A percentile compares a stretch with the other conserved stretches of the same genome.
Evolutionary conservation across 2,329 filamentous ascomycete genomes (phyloP).

Genomic region (Diaporthe citri): DNA sequence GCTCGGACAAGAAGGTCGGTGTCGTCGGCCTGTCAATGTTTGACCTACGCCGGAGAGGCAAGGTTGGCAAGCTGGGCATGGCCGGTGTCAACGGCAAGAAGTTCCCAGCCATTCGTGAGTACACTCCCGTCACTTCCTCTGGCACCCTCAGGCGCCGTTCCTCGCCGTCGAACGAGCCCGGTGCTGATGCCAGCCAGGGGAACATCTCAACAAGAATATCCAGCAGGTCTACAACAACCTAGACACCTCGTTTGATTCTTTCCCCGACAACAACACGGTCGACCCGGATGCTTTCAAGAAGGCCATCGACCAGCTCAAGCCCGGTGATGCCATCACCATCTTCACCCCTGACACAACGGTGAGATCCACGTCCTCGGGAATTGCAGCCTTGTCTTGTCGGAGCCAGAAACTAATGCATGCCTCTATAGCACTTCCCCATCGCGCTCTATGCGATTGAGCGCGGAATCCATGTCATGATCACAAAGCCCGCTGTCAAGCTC

Average conservation of each 20-base stretch:
- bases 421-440: conserved; percentile 79
- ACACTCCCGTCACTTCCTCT: neutral
- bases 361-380: neutral
- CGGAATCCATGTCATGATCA: conserved; percentile 90
- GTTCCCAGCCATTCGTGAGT: conserved; percentile 89
- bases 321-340: conserved; percentile 92
- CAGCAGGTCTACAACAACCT: conserved; percentile 87
- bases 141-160: neutral
- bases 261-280: conserved; percentile 77
- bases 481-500: conserved; percentile 91
- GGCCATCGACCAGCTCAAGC: conserved; percentile 85
- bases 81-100: conserved; percentile 90
- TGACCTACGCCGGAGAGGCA: conserved; percentile 87
- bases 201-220: conserved; percentile 91
- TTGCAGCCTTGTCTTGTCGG: neutral
- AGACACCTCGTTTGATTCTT: conserved; percentile 88
- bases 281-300: conserved; percentile 89
- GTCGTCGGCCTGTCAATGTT: conserved; percentile 93
- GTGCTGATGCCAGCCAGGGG: conserved; percentile 72
- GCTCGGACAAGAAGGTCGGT: conserved; percentile 95
- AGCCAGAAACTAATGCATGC: neutral
- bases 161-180: neutral
- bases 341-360: conserved; percentile 91
- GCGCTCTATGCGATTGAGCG: conserved; percentile 92
- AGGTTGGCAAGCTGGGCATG: conserved; percentile 89